Conservation (phyloP, 169 alveolate species). For the Babesia sp. region DNA sequence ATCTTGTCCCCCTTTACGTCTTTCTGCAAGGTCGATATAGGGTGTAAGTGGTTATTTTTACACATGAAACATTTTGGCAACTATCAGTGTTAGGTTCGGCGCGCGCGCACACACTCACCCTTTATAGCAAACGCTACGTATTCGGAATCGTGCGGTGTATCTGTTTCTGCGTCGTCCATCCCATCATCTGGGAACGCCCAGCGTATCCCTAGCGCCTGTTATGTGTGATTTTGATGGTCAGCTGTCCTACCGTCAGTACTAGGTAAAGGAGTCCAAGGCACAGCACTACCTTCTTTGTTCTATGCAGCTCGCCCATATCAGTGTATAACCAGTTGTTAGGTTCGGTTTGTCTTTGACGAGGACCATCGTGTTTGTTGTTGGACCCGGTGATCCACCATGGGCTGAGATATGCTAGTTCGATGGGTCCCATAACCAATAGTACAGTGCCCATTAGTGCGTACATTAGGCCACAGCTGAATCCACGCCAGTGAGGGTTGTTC, state of each 20-base stretch:
- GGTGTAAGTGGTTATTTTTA: background rate
- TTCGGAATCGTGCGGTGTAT: constrained; percentile 16
- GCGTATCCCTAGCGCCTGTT: constrained; percentile 9
- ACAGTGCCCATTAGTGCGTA: constrained; percentile 42
- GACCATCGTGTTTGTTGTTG: background rate
- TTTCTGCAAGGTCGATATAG: background rate
- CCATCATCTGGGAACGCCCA: constrained; percentile 15
- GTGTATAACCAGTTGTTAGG: background rate
- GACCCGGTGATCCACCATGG: constrained; percentile 1
- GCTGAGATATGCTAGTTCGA: constrained; percentile 41
- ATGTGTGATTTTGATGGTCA: no score
- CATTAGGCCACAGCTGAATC: constrained; percentile 37
- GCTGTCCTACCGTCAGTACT: constrained; percentile 4
- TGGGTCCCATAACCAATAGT: constrained; percentile 19
- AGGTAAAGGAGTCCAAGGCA: constrained; percentile 3
- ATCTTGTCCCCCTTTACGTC: background rate
- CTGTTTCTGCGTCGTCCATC: background rate
- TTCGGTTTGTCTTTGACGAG: background rate
- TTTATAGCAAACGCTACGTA: constrained; percentile 52
- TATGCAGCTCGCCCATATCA: background rate
- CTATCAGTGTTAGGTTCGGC: no score
- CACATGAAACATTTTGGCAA: no score
- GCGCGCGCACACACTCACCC: no score
- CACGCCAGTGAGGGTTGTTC: constrained; percentile 35
- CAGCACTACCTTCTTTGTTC: constrained; percentile 1